phyloP scores from a whole-genome alignment of 164 flowering plant genomes.

The Berberis vulgaris region DNA sequence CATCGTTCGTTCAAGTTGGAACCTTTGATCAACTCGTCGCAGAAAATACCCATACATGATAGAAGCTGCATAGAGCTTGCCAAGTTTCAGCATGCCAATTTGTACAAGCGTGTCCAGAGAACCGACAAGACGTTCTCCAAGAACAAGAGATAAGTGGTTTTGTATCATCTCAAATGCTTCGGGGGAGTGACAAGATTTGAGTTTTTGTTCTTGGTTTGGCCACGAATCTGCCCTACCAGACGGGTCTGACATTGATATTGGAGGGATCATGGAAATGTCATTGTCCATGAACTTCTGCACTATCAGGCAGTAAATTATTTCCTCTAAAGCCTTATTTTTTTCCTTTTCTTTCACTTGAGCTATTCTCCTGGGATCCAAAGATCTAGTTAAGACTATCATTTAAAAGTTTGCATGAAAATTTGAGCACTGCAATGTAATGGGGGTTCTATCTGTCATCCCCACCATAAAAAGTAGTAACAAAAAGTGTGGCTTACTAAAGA shows the following conservation, averaged over 20 bases:
- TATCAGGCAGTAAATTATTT: constrained; percentile 71
- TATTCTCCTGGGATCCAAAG: constrained; percentile 55
- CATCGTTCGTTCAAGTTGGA: constrained; percentile 78
- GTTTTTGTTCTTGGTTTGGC: constrained; percentile 84
- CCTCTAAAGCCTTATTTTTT: constrained; percentile 52
- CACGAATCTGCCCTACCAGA: constrained; percentile 63
- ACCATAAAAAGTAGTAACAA: no score
- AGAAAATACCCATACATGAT: constrained; percentile 96
- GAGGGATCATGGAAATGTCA: constrained; percentile 65
- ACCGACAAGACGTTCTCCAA: constrained; percentile 66
- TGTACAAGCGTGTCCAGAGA: constrained; percentile 52
- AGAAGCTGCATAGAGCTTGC: constrained; percentile 95
- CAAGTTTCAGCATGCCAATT: constrained; percentile 82
- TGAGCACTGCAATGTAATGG: no score
- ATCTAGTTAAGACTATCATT: background rate
- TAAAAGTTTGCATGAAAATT: background rate
- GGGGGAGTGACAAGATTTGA: constrained; percentile 68
- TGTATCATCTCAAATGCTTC: constrained; percentile 91
- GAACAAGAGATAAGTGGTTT: constrained; percentile 72
- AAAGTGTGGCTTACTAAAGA: no score
- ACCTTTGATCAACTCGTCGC: constrained; percentile 76
- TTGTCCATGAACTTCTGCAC: constrained; percentile 66
- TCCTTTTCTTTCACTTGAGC: constrained; percentile 83
- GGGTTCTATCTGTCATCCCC: no score
- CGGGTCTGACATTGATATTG: constrained; percentile 48